Conservation (phyloP, 2,329 filamentous ascomycete species). For the Penicillium griseofulvum region DNA sequence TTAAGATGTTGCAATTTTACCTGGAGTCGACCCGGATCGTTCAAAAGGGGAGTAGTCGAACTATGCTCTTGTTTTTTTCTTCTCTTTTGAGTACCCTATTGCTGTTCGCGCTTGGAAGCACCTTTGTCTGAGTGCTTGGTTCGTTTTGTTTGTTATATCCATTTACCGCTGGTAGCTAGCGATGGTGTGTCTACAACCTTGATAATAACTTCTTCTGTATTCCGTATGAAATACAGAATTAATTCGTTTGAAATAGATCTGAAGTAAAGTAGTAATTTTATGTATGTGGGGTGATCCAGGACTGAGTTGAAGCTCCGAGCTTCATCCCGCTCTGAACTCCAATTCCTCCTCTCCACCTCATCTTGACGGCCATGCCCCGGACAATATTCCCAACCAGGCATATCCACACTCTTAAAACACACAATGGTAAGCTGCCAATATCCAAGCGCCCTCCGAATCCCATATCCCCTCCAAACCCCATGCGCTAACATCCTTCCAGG, state of each 20-base stretch:
- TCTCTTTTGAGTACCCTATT: slow-evolving; percentile 38
- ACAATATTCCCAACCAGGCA: slow-evolving; percentile 39
- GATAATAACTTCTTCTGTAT: slow-evolving; percentile 44
- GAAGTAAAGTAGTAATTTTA: background rate
- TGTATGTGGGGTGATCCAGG: background rate
- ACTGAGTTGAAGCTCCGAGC: slow-evolving; percentile 10
- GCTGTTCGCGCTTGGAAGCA: slow-evolving; percentile 31
- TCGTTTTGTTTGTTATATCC: slow-evolving; percentile 35
- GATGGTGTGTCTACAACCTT: slow-evolving; percentile 41
- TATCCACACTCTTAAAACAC: slow-evolving; percentile 46
- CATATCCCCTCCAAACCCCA: background rate
- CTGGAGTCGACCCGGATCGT: slow-evolving; percentile 18
- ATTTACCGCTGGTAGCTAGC: slow-evolving; percentile 43
- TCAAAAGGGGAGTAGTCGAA: slow-evolving; percentile 28
- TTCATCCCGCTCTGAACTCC: slow-evolving; percentile 10
- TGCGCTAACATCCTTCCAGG: slow-evolving; percentile 44
- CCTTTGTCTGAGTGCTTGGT: slow-evolving; percentile 30
- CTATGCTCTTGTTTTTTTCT: slow-evolving; percentile 34
- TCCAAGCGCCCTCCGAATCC: too few relatives aligned
- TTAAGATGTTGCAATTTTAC: slow-evolving; percentile 49
- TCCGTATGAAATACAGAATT: slow-evolving; percentile 42
- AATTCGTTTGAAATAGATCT: slow-evolving; percentile 23
- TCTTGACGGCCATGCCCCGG: slow-evolving; percentile 16
- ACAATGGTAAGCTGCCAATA: slow-evolving; percentile 37
- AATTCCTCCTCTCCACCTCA: background rate